Percentiles rank a stretch among this genome's conserved stretches.
Evolutionary conservation across 1,139 yeast genomes (phyloP).

Genomic region (Nakaseomyces sp.): DNA sequence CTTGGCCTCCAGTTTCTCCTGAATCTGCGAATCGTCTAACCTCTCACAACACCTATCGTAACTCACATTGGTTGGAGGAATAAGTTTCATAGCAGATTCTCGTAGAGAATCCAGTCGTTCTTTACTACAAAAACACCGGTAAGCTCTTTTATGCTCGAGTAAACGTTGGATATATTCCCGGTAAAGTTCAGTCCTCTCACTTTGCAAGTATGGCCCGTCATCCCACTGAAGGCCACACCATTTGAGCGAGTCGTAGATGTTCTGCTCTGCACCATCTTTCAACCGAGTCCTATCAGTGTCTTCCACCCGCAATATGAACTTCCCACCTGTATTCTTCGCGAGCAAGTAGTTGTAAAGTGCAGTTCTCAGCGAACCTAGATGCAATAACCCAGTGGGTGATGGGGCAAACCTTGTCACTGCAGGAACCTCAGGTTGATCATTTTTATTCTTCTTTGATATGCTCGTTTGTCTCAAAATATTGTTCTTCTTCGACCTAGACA

Average conservation of each 20-base stretch:
- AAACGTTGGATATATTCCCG: constrained; percentile 46
- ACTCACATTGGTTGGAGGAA: constrained; percentile 87
- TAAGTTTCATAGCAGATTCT: constrained; percentile 60
- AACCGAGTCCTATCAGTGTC: constrained; percentile 83
- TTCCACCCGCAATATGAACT: constrained; percentile 72
- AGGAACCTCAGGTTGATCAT: constrained; percentile 43
- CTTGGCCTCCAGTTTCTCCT: constrained; percentile 28
- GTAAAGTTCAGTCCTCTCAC: constrained; percentile 66
- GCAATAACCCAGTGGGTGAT: constrained; percentile 91
- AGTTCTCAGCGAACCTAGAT: constrained; percentile 85
- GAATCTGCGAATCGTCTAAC: constrained; percentile 37
- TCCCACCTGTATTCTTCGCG: constrained; percentile 74
- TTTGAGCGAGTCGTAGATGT: constrained; percentile 61
- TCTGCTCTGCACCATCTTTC: constrained; percentile 72
- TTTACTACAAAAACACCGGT: constrained; percentile 77
- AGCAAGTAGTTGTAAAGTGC: constrained; percentile 81
- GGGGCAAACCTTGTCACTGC: constrained; percentile 95
- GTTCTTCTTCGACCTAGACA: background rate
- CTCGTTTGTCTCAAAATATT: background rate
- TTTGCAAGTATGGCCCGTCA: constrained; percentile 82
- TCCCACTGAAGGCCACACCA: constrained; percentile 77
- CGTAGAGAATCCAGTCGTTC: constrained; percentile 63
- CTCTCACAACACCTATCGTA: constrained; percentile 75
- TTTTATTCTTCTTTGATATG: background rate
- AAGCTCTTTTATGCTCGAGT: constrained; percentile 62